A percentile compares a stretch with the other conserved stretches of the same genome.
Evolutionary conservation across 768 basidiomycete species (phyloP).

Genomic region (Termitomyces sp.): DNA sequence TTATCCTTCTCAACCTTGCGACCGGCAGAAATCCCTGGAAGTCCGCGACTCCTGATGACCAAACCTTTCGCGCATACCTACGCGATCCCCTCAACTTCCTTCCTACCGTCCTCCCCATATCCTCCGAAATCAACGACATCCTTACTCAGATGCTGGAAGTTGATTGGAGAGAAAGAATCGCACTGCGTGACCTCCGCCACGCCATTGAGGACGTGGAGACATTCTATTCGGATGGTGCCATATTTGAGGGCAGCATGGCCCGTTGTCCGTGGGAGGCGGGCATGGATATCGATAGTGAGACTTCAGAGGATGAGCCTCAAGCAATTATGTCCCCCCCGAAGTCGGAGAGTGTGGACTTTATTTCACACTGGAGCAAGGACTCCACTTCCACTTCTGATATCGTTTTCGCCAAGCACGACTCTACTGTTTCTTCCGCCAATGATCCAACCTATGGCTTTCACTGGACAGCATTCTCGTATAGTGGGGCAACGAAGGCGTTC

Average conservation of each 20-base stretch:
- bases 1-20: slow-evolving; percentile 92
- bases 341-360: slow-evolving; percentile 28
- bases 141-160: slow-evolving; percentile 70
- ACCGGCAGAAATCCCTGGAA: slow-evolving; percentile 98
- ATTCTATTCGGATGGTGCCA: slow-evolving; percentile 70
- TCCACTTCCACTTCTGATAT: slow-evolving; percentile 41
- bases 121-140: slow-evolving; percentile 64
- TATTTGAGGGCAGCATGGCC: slow-evolving; percentile 81
- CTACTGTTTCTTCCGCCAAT: slow-evolving; percentile 19
- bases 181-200: slow-evolving; percentile 45
- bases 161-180: slow-evolving; percentile 58
- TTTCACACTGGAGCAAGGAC: slow-evolving; percentile 60
- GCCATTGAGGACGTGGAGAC: slow-evolving; percentile 52
- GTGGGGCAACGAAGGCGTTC: slow-evolving; percentile 48
- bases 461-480: slow-evolving; percentile 38
- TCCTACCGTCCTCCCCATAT: slow-evolving; percentile 79
- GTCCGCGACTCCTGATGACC: slow-evolving; percentile 78
- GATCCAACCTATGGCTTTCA: slow-evolving; percentile 35
- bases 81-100: slow-evolving; percentile 75
- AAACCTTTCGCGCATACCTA: slow-evolving; percentile 86
- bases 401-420: slow-evolving; percentile 32
- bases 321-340: slow-evolving; percentile 33
- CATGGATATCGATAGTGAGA: slow-evolving; percentile 61
- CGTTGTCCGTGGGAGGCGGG: slow-evolving; percentile 75
- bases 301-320: slow-evolving; percentile 35